phyloP scores from a whole-genome alignment of 1,284 basidiomycete genomes.

The Pisolithus thermaeus region DNA sequence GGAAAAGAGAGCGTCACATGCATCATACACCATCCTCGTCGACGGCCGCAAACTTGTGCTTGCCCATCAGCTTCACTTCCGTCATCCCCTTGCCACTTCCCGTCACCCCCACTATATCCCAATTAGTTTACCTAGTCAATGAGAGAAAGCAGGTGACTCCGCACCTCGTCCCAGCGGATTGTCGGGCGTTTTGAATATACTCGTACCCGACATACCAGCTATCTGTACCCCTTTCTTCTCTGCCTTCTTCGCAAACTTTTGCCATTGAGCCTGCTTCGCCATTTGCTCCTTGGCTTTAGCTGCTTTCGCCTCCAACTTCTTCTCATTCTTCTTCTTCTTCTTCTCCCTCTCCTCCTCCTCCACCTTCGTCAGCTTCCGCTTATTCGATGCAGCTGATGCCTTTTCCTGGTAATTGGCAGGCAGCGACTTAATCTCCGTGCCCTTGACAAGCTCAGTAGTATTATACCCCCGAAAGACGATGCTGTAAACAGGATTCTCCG shows the following conservation, averaged over 20 bases:
- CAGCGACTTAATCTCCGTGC: constrained; percentile 65
- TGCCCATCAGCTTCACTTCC: constrained; percentile 62
- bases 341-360: constrained; percentile 87
- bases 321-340: constrained; percentile 96
- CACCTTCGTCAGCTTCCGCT: constrained; percentile 73
- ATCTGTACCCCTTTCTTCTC: constrained; percentile 93
- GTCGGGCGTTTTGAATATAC: constrained; percentile 95
- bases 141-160: constrained; percentile 22
- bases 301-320: constrained; percentile 83
- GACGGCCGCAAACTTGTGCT: constrained; percentile 71
- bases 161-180: constrained; percentile 84
- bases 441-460: constrained; percentile 85
- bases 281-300: constrained; percentile 88
- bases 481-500: constrained; percentile 83
- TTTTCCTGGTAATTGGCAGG: constrained; percentile 48
- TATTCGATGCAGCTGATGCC: constrained; percentile 41
- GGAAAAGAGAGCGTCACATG: constrained; percentile 20
- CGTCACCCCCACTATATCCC: constrained; percentile 79
- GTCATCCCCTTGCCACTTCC: constrained; percentile 94
- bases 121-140: constrained; percentile 21
- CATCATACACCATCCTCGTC: constrained; percentile 34
- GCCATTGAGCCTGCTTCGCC: constrained; percentile 89
- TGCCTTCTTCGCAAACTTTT: constrained; percentile 96
- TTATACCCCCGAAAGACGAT: constrained; percentile 96
- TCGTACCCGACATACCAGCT: constrained; percentile 81